These are phyloP conservation scores for Xylaria multiplex DNA, from an alignment of 2,329 filamentous ascomycete genomes.

Conservation along the genomic window DNA sequence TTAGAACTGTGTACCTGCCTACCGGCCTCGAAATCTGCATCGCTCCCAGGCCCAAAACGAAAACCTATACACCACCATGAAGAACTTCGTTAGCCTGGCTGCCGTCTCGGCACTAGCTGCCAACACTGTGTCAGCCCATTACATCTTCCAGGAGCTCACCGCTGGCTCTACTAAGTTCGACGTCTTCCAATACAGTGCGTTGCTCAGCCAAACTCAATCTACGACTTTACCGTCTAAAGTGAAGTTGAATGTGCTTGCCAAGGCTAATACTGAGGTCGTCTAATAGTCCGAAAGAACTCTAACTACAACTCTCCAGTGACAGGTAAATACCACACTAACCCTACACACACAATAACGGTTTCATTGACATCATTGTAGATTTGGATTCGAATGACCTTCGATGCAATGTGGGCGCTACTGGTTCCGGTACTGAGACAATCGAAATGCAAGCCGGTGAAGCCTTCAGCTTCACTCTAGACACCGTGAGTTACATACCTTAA, in stretches of 20 bases:
- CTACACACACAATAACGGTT: not conserved
- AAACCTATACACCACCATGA: constrained; percentile 44
- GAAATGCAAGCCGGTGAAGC: constrained; percentile 52
- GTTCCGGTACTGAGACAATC: constrained; percentile 48
- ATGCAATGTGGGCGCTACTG: constrained; percentile 54
- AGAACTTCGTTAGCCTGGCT: constrained; percentile 46
- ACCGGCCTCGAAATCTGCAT: not conserved
- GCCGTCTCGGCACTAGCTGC: constrained; percentile 49
- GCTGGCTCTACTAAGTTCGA: constrained; percentile 49
- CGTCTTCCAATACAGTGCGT: constrained; percentile 52
- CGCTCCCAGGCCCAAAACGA: not conserved
- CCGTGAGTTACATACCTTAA: constrained; percentile 33
- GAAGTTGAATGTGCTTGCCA: not conserved
- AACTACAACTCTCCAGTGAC: constrained; percentile 62
- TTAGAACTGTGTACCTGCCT: constrained; percentile 3
- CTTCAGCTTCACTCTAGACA: constrained; percentile 54
- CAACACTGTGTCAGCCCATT: constrained; percentile 52
- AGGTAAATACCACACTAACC: constrained; percentile 35
- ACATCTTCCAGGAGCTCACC: constrained; percentile 55
- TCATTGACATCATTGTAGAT: constrained; percentile 44
- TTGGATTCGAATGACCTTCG: constrained; percentile 54
- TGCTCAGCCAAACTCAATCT: not conserved
- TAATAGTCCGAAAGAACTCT: constrained; percentile 55
- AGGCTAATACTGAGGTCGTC: constrained; percentile 14
- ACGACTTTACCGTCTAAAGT: not conserved